Conservation (phyloP, 2,329 filamentous ascomycete species). For the Sporothrix euskadiensis region DNA sequence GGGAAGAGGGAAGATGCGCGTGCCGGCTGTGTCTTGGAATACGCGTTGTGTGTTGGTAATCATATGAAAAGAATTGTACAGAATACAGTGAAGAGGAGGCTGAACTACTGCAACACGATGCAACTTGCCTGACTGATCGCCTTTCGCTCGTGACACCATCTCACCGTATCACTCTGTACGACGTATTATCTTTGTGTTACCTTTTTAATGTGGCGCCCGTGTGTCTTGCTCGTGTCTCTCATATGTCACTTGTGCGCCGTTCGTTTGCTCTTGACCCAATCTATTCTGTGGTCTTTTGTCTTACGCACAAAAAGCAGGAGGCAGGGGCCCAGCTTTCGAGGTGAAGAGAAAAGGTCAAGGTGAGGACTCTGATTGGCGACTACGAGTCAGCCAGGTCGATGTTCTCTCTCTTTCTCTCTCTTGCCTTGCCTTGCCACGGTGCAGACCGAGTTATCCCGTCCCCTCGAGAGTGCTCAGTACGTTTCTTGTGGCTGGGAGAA, state of each 20-base stretch:
- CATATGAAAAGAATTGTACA: background rate
- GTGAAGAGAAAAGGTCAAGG: background rate
- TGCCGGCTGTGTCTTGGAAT: background rate
- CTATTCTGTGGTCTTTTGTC: background rate
- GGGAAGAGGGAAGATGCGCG: background rate
- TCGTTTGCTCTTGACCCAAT: background rate
- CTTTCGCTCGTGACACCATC: background rate
- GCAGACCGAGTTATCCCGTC: slow-evolving; percentile 7
- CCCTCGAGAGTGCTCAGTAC: background rate
- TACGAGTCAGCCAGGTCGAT: background rate
- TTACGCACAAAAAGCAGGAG: slow-evolving; percentile 11
- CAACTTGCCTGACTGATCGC: background rate
- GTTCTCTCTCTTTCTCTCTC: background rate
- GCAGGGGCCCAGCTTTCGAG: background rate
- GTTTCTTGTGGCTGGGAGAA: background rate
- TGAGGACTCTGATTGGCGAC: background rate
- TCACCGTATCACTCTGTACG: background rate
- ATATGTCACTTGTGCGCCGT: background rate
- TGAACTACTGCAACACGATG: background rate
- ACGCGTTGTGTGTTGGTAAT: background rate
- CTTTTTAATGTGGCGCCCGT: background rate
- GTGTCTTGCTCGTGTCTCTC: slow-evolving; percentile 10
- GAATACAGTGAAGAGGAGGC: background rate
- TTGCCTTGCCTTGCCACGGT: background rate
- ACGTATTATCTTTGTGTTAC: background rate